These are phyloP conservation scores for Macaranga tanarius DNA, from an alignment of 441 rosid genomes.

Conservation along the genomic window DNA sequence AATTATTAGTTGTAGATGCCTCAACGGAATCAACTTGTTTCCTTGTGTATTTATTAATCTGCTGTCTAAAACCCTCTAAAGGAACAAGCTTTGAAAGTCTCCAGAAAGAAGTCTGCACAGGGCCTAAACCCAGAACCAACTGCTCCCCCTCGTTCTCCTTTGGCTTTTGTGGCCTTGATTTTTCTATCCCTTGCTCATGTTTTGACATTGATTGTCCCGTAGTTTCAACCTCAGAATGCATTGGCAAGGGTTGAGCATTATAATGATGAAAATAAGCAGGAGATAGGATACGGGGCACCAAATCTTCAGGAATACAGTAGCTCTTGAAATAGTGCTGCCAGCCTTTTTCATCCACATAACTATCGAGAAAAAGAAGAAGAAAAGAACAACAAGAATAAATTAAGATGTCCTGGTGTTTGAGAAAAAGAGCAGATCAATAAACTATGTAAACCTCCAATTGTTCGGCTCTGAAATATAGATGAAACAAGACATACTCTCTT, in stretches of 20 bases:
- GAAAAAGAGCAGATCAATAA: background rate
- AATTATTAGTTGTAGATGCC: slow-evolving; percentile 39
- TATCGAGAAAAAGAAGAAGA: slow-evolving; percentile 27
- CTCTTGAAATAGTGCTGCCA: slow-evolving; percentile 96
- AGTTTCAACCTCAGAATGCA: slow-evolving; percentile 45
- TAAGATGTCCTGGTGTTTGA: background rate
- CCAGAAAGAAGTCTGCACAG: slow-evolving; percentile 91
- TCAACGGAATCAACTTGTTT: slow-evolving; percentile 47
- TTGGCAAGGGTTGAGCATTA: slow-evolving; percentile 61
- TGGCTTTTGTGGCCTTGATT: slow-evolving; percentile 44
- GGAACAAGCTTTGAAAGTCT: slow-evolving; percentile 95
- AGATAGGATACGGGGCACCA: slow-evolving; percentile 93
- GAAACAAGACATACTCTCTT: slow-evolving; percentile 66
- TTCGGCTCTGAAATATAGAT: slow-evolving; percentile 10
- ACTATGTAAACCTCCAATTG: slow-evolving; percentile 7
- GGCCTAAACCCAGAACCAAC: slow-evolving; percentile 92
- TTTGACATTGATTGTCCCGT: slow-evolving; percentile 35
- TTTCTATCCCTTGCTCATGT: slow-evolving; percentile 38
- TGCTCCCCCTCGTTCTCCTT: slow-evolving; percentile 66
- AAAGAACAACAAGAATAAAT: background rate
- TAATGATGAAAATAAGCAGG: slow-evolving; percentile 98
- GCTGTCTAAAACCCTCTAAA: slow-evolving; percentile 65
- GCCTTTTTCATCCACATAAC: slow-evolving; percentile 87
- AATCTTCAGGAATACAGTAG: slow-evolving; percentile 96
- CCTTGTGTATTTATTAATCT: slow-evolving; percentile 56